Conservation (phyloP, 495 filamentous ascomycete species). For the Staphylotrichum tortipilum region DNA sequence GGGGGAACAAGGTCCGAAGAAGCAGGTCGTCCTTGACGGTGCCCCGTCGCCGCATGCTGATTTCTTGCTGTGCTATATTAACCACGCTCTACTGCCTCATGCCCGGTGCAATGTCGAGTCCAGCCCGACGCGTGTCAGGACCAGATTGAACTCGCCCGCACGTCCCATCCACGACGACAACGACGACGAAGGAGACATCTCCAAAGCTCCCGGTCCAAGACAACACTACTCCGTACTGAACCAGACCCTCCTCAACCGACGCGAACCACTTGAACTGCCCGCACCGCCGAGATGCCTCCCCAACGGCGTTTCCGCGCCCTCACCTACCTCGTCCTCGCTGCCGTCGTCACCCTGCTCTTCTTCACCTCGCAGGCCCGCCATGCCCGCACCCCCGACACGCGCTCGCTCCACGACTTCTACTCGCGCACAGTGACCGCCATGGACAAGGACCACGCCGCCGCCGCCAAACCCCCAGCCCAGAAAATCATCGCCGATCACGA, state of each 20-base stretch:
- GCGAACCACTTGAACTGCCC: no score
- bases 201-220: no score
- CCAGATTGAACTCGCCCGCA: no score
- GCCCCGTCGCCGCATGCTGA: no score
- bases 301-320: slow-evolving; percentile 56
- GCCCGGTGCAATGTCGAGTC: background rate
- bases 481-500: slow-evolving; percentile 28
- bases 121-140: background rate
- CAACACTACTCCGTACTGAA: no score
- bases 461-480: slow-evolving; percentile 18
- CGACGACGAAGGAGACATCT: no score
- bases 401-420: slow-evolving; percentile 44
- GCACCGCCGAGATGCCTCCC: slow-evolving; percentile 76
- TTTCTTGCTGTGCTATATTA: background rate
- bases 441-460: slow-evolving; percentile 21
- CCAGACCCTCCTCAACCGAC: no score
- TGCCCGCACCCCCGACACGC: slow-evolving; percentile 26
- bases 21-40: no score
- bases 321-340: slow-evolving; percentile 47
- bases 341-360: slow-evolving; percentile 54
- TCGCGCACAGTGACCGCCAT: slow-evolving; percentile 46
- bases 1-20: no score
- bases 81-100: no score
- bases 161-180: no score
- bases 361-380: slow-evolving; percentile 42